Percentiles rank a stretch among this genome's conserved stretches.
Conservation (phyloP, 2,329 filamentous ascomycete species). For the Monosporascus sp. region DNA sequence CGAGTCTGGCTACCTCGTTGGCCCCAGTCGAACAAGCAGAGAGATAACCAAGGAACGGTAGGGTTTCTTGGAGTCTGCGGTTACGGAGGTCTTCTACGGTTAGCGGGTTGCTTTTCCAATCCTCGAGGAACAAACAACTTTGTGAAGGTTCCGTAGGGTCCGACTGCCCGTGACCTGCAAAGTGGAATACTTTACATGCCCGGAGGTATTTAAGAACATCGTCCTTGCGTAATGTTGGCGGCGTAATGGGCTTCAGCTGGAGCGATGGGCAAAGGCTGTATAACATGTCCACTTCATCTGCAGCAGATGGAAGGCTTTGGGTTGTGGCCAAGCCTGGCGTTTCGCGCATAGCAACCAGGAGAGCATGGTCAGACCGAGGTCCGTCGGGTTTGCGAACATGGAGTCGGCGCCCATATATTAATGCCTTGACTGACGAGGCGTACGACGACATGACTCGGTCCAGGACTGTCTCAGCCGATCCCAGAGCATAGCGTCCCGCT, state of each 20-base stretch:
- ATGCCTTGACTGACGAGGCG: too few relatives aligned
- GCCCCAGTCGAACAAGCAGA: conserved; percentile 33
- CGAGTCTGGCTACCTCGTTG: too few relatives aligned
- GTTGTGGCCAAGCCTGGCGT: too few relatives aligned
- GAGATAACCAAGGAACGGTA: conserved; percentile 31
- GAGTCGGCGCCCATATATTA: too few relatives aligned
- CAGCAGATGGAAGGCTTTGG: too few relatives aligned
- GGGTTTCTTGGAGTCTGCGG: conserved; percentile 6
- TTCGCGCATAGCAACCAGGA: too few relatives aligned
- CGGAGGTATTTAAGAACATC: conserved; percentile 20
- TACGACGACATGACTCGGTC: too few relatives aligned
- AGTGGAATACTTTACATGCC: conserved; percentile 33
- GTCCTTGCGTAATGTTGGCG: conserved; percentile 6
- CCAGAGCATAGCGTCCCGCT: too few relatives aligned
- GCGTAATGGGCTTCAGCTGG: not conserved
- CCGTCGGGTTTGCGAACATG: too few relatives aligned
- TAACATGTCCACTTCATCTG: conserved; percentile 12
- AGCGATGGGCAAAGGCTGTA: conserved; percentile 5
- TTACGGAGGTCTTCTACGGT: conserved; percentile 12
- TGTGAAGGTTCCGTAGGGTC: conserved; percentile 23
- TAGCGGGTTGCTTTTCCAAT: conserved; percentile 17
- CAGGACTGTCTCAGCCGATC: too few relatives aligned
- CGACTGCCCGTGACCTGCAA: conserved; percentile 32
- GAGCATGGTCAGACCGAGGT: too few relatives aligned
- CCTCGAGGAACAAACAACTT: conserved; percentile 24